Base-by-base conservation (phyloP, 2,329 filamentous ascomycete species). In the Fusarium pseudonygamai region DNA sequence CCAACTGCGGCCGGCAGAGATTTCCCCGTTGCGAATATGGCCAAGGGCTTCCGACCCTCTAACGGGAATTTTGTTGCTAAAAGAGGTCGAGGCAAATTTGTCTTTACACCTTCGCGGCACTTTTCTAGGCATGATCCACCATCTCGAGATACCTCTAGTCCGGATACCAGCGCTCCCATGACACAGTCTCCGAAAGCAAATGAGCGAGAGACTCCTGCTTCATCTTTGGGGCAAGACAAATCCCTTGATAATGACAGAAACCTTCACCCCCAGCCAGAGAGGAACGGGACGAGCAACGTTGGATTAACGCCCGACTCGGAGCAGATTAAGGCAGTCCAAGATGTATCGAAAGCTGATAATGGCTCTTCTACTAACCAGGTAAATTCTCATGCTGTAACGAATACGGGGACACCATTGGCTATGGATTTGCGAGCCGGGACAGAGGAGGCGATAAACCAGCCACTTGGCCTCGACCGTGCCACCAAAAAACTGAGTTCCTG, bases 1-100 rank as follows among this genome's bases (percentile, higher is more conserved):
- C 28, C 30, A 10, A 24, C 40, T 52, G 30, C 46, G 22, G 15
- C 30, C 34, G 60, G 50, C 28, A 50, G 52, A 52, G 37, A 32
- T 22, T 40, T 34, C 20, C 49, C 64, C 53, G 47, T 13, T 30
- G 45, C 62, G 43, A 57, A 40, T 24, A 40, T 63, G 45, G 47
- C 58, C 12, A 61, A 40, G 40, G 30, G 40, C 22, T 45, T 63
- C 13, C 53, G 58, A 36, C 60, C 70, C 26, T 26, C 64, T 15
- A 39, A 64, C 37, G 36, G 57, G 36, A 65, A 28, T 32, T 63
- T 68, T 37, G 65, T 70, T 20, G 76, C 73, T 14, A 77, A 57
- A 34, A 74, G 69, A 47, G 73, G 71, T 24, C 56, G 59, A 36
- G 59, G 58, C 18, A 64, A 58, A 36, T 60, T 69, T 12, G 24